phyloP scores from a whole-genome alignment of 2,329 filamentous ascomycete genomes.

The Aureobasidium musti region DNA sequence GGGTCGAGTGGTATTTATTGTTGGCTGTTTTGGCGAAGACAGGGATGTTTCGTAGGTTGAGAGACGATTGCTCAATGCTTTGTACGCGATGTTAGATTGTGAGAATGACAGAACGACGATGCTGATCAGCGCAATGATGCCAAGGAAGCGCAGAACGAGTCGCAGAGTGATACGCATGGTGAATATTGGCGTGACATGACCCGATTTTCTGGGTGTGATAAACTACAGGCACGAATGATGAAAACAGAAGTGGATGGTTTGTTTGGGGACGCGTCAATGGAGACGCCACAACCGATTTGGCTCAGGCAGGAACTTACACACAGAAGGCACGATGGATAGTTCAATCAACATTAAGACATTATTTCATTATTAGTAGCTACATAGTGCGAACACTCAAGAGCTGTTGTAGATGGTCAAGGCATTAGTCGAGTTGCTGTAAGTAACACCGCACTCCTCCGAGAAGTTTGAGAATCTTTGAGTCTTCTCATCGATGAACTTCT shows the following conservation, averaged over 20 bases:
- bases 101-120: neutral
- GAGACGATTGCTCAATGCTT: constrained; percentile 9
- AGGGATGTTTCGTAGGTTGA: neutral
- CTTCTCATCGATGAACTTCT: constrained; percentile 47
- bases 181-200: neutral
- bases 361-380: constrained; percentile 15
- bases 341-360: constrained; percentile 12
- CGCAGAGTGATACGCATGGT: constrained; percentile 4
- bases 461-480: constrained; percentile 50
- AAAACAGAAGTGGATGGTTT: neutral
- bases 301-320: neutral
- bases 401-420: constrained; percentile 41
- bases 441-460: constrained; percentile 47
- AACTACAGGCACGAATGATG: neutral
- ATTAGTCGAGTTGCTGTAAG: constrained; percentile 49
- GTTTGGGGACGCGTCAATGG: constrained; percentile 6
- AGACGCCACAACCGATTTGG: constrained; percentile 11
- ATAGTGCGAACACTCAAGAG: neutral
- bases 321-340: neutral
- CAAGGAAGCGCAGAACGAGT: neutral
- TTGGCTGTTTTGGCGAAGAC: neutral
- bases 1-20: neutral
- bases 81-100: constrained; percentile 7
- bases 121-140: neutral
- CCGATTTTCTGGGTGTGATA: neutral